Evolutionary conservation across 164 flowering plant genomes (phyloP), one percentile per base, ranked within the genome.

Genomic region (Stephania yunnanensis): DNA sequence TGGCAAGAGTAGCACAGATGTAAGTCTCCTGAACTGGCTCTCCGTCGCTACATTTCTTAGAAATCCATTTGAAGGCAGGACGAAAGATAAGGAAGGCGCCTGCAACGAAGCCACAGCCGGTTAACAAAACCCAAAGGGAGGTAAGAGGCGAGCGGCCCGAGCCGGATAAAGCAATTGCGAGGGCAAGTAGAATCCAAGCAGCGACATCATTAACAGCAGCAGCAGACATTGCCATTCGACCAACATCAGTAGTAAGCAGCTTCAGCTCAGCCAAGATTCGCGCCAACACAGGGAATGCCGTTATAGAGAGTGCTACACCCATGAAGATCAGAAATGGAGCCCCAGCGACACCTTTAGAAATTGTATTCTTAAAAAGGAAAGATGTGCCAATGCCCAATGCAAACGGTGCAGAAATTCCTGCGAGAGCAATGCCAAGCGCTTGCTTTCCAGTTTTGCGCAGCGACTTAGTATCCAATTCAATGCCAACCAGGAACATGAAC

Each of bases 241-340:
- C 97, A 10, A 92, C 85, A 72, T 90, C 94, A n/a, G 94, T 90
- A 22, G 94, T 92, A 52, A 92, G 81, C 25, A 92, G 91, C 80
- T 90, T 89, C 46, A 90, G 86, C 81, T 92, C 94, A 8, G 97
- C 97, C 22, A 92, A 77, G 55, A 92, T 92, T 29, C 97, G 95
- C 1, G 97, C 97, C 46, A 92, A 73, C 68, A 92, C 97, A 45
- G 95, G 93, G 77, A 92, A 91, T 48, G 97, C 95, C 20, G 95
- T 92, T 30, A 92, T 91, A 36, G 95, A 92, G 48, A 92, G 86
- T 36, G 97, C 91, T 8, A 91, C 97, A 6, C 95, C 97, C 93
- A 88, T 91, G 88, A 90, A 92, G 15, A 92, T 85, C 1, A 90
- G 83, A 70, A 90, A 92, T 17, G 95, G 74, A 3, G 83, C 44